Conservation (phyloP, 2,329 filamentous ascomycete genomes). For the Ophiognomonia clavigignenti-juglandacearum region DNA sequence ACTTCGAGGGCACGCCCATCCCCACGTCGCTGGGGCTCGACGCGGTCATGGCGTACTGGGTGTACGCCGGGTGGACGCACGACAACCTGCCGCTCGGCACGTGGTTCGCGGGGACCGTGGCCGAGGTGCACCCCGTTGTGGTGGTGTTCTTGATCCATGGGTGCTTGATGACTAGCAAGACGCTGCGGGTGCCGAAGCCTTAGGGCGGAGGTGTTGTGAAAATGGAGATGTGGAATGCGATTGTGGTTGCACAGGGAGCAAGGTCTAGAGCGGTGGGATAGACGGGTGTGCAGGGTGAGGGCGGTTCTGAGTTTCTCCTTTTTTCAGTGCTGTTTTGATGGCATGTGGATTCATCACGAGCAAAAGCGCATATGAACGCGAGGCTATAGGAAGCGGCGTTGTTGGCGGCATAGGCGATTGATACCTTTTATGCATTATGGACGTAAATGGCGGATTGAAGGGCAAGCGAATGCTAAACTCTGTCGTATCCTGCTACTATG, state of each 20-base stretch:
- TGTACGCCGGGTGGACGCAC: constrained; percentile 73
- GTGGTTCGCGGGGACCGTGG: constrained; percentile 57
- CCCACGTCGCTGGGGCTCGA: constrained; percentile 82
- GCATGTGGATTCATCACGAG: no score
- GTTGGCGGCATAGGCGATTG: no score
- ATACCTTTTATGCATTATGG: no score
- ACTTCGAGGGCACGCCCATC: constrained; percentile 96
- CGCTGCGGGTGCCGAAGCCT: constrained; percentile 89
- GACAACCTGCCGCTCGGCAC: constrained; percentile 74
- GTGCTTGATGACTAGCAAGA: constrained; percentile 93
- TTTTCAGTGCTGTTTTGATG: no score
- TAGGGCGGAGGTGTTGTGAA: constrained; percentile 30
- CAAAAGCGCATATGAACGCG: no score
- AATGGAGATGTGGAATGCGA: background rate
- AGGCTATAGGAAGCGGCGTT: no score
- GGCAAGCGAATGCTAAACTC: no score
- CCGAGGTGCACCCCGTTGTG: constrained; percentile 83
- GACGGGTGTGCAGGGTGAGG: no score
- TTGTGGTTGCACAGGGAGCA: background rate
- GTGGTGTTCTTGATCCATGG: constrained; percentile 82
- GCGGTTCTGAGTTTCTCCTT: no score
- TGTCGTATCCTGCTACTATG: no score
- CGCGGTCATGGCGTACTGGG: constrained; percentile 77
- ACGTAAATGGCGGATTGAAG: no score
- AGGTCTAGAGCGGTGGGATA: no score